Conservation (phyloP, 768 basidiomycete species). For the Agrocybe praecox region DNA sequence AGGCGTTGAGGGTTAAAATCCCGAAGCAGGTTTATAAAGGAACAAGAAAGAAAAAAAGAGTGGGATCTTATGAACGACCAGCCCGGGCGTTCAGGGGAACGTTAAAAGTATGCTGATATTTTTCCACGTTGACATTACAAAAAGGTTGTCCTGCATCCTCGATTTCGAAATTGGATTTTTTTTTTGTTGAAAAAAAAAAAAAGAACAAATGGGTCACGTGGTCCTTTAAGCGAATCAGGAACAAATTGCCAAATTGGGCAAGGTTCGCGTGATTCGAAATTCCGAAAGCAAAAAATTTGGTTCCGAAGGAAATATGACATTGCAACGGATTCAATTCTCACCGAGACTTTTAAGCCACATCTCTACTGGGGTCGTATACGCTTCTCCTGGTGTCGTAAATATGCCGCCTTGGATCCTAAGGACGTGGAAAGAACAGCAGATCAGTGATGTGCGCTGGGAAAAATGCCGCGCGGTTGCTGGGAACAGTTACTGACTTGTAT, state of each 20-base stretch:
- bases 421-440: background rate
- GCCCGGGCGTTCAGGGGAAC: too few species aligned
- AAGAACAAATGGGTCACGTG: constrained; percentile 22
- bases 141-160: too few species aligned
- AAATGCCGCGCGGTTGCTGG: constrained; percentile 4
- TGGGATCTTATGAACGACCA: too few species aligned
- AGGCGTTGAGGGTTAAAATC: too few species aligned
- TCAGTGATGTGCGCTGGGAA: background rate
- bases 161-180: too few species aligned
- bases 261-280: constrained; percentile 23
- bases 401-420: constrained; percentile 83
- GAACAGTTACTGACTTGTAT: constrained; percentile 65
- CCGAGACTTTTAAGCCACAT: constrained; percentile 91
- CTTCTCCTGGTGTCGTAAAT: constrained; percentile 84
- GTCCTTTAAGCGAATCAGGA: constrained; percentile 20
- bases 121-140: too few species aligned
- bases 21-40: too few species aligned
- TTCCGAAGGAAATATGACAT: constrained; percentile 40
- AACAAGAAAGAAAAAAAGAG: too few species aligned
- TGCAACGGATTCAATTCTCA: constrained; percentile 36
- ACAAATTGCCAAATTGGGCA: constrained; percentile 32
- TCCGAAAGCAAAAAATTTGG: constrained; percentile 54
- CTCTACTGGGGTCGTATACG: constrained; percentile 85
- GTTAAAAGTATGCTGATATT: too few species aligned
- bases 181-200: too few species aligned